Base-by-base conservation (phyloP, 768 basidiomycete species). In the Lactarius deliciosus region DNA sequence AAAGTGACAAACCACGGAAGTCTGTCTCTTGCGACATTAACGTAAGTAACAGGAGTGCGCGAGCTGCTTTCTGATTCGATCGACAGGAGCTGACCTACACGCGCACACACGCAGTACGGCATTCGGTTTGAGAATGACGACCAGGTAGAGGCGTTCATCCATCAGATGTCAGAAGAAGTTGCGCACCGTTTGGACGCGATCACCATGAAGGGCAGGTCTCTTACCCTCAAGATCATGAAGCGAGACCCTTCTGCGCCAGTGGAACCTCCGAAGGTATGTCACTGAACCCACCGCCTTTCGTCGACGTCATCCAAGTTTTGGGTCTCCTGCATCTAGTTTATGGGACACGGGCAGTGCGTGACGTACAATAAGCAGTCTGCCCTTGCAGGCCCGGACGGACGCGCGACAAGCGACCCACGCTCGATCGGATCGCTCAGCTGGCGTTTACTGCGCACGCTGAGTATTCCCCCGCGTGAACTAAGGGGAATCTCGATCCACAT, bases 21-120 rank as follows among this genome's bases (percentile, higher is more conserved):
- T 92, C 90, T 7, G 94, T 99, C 22, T 94, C 91, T 13, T 95
- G 92, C 65, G 96, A 98, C 74, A 91, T 98, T 72, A 99, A 94
- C 72, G 95, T 96, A 71, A 74, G 93, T 50, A 63, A n/a, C 82
- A 8, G 43, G 36, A 28, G 34, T 20, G 41, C 60, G 20, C 36
- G 22, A 11, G 70, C 50, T 18, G 16, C 10, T 61, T 15, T 32
- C 32, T 32, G 32, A 25, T 25, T 60, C 71, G 50, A 72, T 54
- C 61, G 34, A 50, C 36, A 68, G 13, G 54, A 45, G 22, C 60
- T 64, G 18, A 41, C n/a, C 59, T 40, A 50, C 57, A 36, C 47
- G 32, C 60, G 59, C n/a, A 4, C 60, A 5, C 60, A 63, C 38
- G 3, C 63, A 97, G 95, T 99, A 98, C 75, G 97, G 94, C 0